Evolutionary conservation across 306 rosid species (phyloP), one percentile per base, ranked within the genome.

Genomic region (Quercus alba): DNA sequence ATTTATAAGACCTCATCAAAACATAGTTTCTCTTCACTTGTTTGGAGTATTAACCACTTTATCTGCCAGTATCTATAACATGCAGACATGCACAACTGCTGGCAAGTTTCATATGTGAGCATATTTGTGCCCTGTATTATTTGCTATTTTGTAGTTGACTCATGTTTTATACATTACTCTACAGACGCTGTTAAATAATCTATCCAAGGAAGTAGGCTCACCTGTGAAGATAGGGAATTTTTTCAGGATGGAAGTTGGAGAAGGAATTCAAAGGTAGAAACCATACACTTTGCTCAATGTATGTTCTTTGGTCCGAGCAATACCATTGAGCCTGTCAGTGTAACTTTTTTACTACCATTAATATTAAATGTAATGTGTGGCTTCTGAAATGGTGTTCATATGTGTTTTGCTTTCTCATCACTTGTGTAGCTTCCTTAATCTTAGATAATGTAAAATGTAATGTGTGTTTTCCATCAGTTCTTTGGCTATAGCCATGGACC

Each of bases 171-270:
- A 56, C 70, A 26, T 70, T 68, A 38, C 73, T 79, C 41, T 77
- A 80, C 90, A 95, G 99, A 77, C 78, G 3, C 76, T 90, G 79
- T 74, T 95, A 81, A 85, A 89, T 74, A 91, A 89, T 82, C 87
- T 95, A 71, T 91, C 98, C 64, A 84, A 86, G 82, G 96, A 91
- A 82, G 94, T 95, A 69, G 96, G 99, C 73, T 91, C 97, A 5
- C 75, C 96, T 41, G 96, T 95, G 82, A 93, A 85, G 92, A 81
- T 93, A 68, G 87, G 87, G 69, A 89, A 49, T 91, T 93, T 95
- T 88, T 88, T 91, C 82, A 88, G 98, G 84, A 90, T 93, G 92
- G 97, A 92, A 82, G 92, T 95, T 75, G 97, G 98, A 62, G 98
- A 93, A 88, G 98, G 98, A 88, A 88, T 90, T 84, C 89, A 86